Evolutionary conservation across 345 rosid genomes (phyloP).

Genomic region (Capsella bursapastoris): DNA sequence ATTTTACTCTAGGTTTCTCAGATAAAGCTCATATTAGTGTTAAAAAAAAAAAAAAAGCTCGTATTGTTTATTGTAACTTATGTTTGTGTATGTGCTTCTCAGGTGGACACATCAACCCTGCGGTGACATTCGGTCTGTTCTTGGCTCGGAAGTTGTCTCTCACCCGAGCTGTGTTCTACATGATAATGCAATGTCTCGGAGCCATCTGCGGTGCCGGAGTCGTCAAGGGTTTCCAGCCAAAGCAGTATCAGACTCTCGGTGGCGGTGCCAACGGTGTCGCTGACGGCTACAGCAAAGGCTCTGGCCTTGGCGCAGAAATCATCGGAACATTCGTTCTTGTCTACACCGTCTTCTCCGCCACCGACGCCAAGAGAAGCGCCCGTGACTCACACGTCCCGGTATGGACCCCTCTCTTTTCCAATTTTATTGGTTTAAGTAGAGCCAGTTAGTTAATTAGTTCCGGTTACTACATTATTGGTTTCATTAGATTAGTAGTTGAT

Average conservation of each 20-base stretch:
- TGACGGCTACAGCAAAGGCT: slow-evolving; percentile 53
- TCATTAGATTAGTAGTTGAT: neutral
- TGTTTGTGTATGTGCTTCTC: neutral
- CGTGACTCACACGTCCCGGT: slow-evolving; percentile 61
- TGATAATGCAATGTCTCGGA: slow-evolving; percentile 51
- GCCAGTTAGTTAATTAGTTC: neutral
- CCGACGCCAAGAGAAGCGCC: slow-evolving; percentile 60
- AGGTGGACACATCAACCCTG: slow-evolving; percentile 61
- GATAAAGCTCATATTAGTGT: neutral
- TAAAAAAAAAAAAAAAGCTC: neutral
- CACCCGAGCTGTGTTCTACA: slow-evolving; percentile 45
- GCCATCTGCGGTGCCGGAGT: slow-evolving; percentile 57
- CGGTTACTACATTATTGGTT: neutral
- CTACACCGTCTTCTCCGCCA: slow-evolving; percentile 55
- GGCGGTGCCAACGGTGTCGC: slow-evolving; percentile 57
- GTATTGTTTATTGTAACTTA: neutral
- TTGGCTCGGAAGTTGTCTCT: slow-evolving; percentile 45
- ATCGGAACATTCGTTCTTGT: slow-evolving; percentile 51
- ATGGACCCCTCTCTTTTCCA: neutral
- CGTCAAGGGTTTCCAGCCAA: slow-evolving; percentile 53
- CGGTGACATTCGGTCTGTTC: slow-evolving; percentile 47
- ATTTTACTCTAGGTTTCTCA: neutral
- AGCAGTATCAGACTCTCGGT: slow-evolving; percentile 42
- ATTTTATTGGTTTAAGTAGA: neutral
- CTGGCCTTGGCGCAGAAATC: slow-evolving; percentile 53